These are phyloP conservation scores for Cladosporium velox DNA, from an alignment of 2,329 filamentous ascomycete genomes.

Conservation along the genomic window DNA sequence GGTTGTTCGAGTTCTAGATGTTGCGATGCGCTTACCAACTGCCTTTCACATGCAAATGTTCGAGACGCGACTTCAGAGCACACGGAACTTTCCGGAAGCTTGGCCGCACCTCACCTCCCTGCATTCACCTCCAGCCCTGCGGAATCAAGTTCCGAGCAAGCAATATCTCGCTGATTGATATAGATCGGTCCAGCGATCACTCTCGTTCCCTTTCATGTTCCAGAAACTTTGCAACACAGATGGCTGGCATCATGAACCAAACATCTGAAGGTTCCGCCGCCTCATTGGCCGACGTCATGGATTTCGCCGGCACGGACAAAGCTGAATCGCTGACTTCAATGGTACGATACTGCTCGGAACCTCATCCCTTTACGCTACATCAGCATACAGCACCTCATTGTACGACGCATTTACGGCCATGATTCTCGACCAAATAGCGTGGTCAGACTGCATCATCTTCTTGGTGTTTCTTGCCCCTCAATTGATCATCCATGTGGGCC, in stretches of 20 bases:
- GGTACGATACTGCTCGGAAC: constrained; percentile 3
- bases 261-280: constrained; percentile 2
- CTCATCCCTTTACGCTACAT: neutral
- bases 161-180: neutral
- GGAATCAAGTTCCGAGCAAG: neutral
- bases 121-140: neutral
- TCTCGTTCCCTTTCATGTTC: neutral
- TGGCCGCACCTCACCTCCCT: constrained; percentile 11
- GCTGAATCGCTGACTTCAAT: constrained; percentile 8
- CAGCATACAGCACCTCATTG: neutral
- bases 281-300: constrained; percentile 18
- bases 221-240: neutral
- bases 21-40: constrained; percentile 15
- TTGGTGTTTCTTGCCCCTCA: constrained; percentile 70
- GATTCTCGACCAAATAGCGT: constrained; percentile 73
- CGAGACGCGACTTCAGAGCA: neutral
- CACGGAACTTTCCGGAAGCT: constrained; percentile 13
- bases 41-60: constrained; percentile 13
- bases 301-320: constrained; percentile 14
- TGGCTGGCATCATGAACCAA: neutral
- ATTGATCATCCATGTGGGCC: constrained; percentile 66
- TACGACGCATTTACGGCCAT: constrained; percentile 48
- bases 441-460: constrained; percentile 74
- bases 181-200: neutral
- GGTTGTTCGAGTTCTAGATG: constrained; percentile 1